Evolutionary conservation across 352 stramenopile species (phyloP), one percentile per base, ranked within the genome.

Genomic region (Phytophthora tentaculata): DNA sequence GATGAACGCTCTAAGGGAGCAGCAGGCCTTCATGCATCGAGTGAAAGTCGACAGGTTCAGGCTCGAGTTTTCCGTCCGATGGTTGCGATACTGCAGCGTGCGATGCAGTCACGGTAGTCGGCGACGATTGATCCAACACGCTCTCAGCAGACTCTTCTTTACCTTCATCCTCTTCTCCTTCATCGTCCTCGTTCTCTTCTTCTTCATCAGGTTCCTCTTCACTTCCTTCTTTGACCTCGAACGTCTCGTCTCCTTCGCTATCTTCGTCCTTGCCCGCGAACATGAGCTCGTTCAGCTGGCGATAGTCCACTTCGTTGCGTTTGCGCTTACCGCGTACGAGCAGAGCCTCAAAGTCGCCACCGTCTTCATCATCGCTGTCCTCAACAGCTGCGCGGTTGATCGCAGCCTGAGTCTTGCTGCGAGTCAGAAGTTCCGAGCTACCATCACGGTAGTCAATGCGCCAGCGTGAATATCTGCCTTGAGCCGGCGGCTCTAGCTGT

Each of bases 241-340:
- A 74, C 1, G 71, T 79, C 35, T 86, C 76, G 52, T 76, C 67
- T 0, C 80, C 78, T 54, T 96, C 88, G 17, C 82, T 80, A 49
- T 76, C 69, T 26, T 80, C 81, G 32, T 91, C 86, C 56, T 89
- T 79, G 0, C 81, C 83, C 1, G 76, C 84, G 67, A 95, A 96
- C 67, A 96, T 80, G 26, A 88, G 50, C 52, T 87, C 81, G 58
- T 96, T 94, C 13, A 96, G 77, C 41, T 80, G 67, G n/a, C 79
- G 85, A 55, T 96, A 96, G 72, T 96, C 78, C 14, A 96, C 88
- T 2, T 79, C 71, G 16, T 74, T 90, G 17, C 88, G 83, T 74
- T 94, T 93, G 41, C 88, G 83, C 63, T 96, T 96, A 49, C 86
- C 83, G 20, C 75, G 69, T 4, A 94, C 29, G 58, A 94, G 90